Evolutionary conservation across 192 early-diverging fungal genomes (phyloP).

Genomic region (Podochytrium sp.): DNA sequence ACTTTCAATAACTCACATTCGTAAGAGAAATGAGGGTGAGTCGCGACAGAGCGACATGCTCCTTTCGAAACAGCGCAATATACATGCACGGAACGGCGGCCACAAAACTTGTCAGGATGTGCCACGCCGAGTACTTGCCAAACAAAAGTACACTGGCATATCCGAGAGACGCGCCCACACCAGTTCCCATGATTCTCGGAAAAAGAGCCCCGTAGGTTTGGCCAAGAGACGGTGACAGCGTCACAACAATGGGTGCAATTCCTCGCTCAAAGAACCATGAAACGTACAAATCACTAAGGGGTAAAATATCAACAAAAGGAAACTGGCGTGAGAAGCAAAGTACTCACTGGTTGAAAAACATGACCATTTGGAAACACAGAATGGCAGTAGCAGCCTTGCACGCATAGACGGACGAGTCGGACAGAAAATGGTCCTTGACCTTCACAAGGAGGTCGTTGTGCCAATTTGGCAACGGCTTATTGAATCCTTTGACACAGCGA

Average conservation of each 20-base stretch:
- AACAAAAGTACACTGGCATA: slow-evolving; percentile 7
- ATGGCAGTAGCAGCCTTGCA: slow-evolving; percentile 23
- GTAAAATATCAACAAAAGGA: background rate
- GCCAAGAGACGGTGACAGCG: slow-evolving; percentile 11
- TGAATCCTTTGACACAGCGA: background rate
- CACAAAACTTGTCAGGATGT: background rate
- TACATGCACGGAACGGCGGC: background rate
- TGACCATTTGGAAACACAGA: slow-evolving; percentile 13
- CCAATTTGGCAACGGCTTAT: too few species aligned
- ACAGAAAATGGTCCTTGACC: background rate
- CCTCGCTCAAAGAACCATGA: slow-evolving; percentile 2
- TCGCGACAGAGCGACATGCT: background rate
- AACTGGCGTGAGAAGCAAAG: background rate
- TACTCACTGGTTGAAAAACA: slow-evolving; percentile 24
- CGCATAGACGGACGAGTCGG: slow-evolving; percentile 11
- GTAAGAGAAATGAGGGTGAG: slow-evolving; percentile 9
- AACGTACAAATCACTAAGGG: background rate
- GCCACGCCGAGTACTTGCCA: background rate
- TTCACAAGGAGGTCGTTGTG: too few species aligned
- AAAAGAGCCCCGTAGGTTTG: slow-evolving; percentile 20
- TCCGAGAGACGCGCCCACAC: background rate
- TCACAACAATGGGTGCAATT: slow-evolving; percentile 3
- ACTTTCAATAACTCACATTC: background rate
- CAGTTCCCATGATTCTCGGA: background rate
- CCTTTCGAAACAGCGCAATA: background rate